These are phyloP conservation scores for Vitis hybrid DNA, from an alignment of 177 flowering plant species.

Conservation along the genomic window DNA sequence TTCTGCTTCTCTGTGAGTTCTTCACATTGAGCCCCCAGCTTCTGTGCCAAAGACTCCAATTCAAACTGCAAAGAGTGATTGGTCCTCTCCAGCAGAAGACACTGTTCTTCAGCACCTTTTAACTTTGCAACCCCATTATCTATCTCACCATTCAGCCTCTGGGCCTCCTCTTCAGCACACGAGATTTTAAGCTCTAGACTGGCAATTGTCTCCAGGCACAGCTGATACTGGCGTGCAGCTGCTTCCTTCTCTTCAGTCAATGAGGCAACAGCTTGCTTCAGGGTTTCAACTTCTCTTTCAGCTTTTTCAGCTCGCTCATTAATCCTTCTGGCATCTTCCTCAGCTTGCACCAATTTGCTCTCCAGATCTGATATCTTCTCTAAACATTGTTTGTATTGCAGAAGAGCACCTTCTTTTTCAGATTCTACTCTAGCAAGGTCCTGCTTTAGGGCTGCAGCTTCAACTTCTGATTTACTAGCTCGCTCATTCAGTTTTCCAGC, in stretches of 20 bases:
- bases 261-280: constrained; percentile 37
- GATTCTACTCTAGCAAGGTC: constrained; percentile 40
- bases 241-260: constrained; percentile 57
- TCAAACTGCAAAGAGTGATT: constrained; percentile 54
- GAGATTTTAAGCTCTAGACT: constrained; percentile 43
- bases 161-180: constrained; percentile 43
- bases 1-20: constrained; percentile 68
- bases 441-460: constrained; percentile 37
- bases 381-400: constrained; percentile 34
- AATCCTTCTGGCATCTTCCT: constrained; percentile 38
- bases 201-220: constrained; percentile 50
- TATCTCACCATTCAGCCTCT: constrained; percentile 46
- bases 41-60: constrained; percentile 41
- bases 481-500: constrained; percentile 33
- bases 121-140: constrained; percentile 46
- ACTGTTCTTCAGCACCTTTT: constrained; percentile 54
- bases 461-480: constrained; percentile 52
- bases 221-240: constrained; percentile 37
- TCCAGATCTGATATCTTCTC: constrained; percentile 50
- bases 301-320: constrained; percentile 47
- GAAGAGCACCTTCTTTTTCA: constrained; percentile 52
- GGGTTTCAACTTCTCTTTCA: constrained; percentile 43
- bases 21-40: constrained; percentile 43
- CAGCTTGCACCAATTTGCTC: constrained; percentile 41
- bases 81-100: constrained; percentile 47